phyloP scores from a whole-genome alignment of 306 rosid species.

The Phaseolus lunatus region DNA sequence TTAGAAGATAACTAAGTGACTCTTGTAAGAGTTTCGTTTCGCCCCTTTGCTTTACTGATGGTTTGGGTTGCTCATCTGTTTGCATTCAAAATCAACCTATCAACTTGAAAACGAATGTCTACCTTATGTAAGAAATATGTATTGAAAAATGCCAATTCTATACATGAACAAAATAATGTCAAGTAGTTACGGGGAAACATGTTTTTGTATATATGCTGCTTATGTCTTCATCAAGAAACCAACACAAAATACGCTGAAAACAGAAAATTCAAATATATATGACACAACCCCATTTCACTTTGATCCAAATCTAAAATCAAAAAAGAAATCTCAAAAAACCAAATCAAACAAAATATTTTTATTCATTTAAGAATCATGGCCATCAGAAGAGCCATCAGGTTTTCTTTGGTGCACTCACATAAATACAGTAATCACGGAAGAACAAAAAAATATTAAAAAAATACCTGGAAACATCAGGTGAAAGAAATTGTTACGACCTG shows the following conservation, averaged over 20 bases:
- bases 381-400: constrained; percentile 36
- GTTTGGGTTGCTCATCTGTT: not conserved
- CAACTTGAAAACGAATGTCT: not conserved
- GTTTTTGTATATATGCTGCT: constrained; percentile 15
- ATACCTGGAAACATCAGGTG: constrained; percentile 49
- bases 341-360: constrained; percentile 23
- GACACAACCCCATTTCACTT: not conserved
- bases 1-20: too few relatives aligned
- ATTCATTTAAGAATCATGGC: constrained; percentile 47
- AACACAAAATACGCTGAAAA: not conserved
- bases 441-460: not conserved
- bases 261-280: constrained; percentile 36
- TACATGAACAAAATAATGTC: not conserved
- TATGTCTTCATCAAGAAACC: constrained; percentile 28
- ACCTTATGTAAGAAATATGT: not conserved
- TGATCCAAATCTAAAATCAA: not conserved
- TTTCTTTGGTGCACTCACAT: constrained; percentile 41
- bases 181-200: not conserved
- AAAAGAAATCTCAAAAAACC: constrained; percentile 7
- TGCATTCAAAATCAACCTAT: not conserved
- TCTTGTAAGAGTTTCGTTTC: too few relatives aligned
- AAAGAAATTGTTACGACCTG: constrained; percentile 45
- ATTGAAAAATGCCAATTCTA: not conserved
- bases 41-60: too few relatives aligned
- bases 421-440: constrained; percentile 45